Percentiles rank a stretch among this genome's conserved stretches.
phyloP scores from a whole-genome alignment of 2,329 filamentous ascomycete genomes.

The Trichoderma sp. region DNA sequence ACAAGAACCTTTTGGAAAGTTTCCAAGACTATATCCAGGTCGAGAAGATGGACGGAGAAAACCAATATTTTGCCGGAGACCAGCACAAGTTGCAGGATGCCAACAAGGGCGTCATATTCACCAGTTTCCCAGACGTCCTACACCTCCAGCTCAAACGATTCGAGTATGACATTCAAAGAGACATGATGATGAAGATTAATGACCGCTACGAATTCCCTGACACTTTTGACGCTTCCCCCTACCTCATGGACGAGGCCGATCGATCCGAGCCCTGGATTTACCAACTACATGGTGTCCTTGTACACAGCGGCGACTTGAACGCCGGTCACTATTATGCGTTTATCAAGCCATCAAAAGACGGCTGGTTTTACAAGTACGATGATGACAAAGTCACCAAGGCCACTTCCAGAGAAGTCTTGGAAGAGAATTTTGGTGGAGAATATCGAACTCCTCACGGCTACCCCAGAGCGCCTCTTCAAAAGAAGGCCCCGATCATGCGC shows the following conservation, averaged over 20 bases:
- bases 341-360: slow-evolving; percentile 88
- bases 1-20: slow-evolving; percentile 89
- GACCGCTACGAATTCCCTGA: slow-evolving; percentile 90
- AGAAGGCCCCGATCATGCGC: slow-evolving; percentile 61
- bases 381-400: slow-evolving; percentile 97
- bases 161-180: slow-evolving; percentile 93
- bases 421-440: slow-evolving; percentile 96
- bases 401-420: slow-evolving; percentile 85
- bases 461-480: slow-evolving; percentile 50
- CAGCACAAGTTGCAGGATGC: slow-evolving; percentile 93
- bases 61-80: slow-evolving; percentile 93
- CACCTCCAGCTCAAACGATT: slow-evolving; percentile 97
- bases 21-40: slow-evolving; percentile 97
- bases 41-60: slow-evolving; percentile 95
- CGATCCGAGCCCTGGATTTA: slow-evolving; percentile 88
- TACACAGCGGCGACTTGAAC: slow-evolving; percentile 95
- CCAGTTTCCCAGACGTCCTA: slow-evolving; percentile 88
- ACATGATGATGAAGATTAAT: slow-evolving; percentile 99
- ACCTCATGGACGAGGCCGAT: slow-evolving; percentile 82
- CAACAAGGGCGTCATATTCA: slow-evolving; percentile 97
- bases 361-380: slow-evolving; percentile 95
- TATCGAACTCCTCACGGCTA: slow-evolving; percentile 58
- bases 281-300: slow-evolving; percentile 89
- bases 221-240: slow-evolving; percentile 79
- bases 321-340: slow-evolving; percentile 99